A percentile compares a stretch with the other conserved stretches of the same genome.
phyloP scores from a whole-genome alignment of 2,329 filamentous ascomycete species.

The Phoma herbarum region DNA sequence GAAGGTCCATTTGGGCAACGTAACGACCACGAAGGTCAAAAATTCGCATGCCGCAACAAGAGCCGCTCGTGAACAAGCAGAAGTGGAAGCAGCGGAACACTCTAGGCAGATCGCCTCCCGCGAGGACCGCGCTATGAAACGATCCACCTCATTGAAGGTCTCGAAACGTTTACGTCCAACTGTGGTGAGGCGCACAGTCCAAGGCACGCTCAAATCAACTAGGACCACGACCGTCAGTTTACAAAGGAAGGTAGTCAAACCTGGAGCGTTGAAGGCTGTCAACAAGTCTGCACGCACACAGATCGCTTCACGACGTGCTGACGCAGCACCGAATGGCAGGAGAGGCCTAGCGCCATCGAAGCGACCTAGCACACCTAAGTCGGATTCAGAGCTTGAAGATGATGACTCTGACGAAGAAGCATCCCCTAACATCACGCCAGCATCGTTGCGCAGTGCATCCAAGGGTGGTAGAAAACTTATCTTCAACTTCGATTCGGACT shows the following conservation, averaged over 20 bases:
- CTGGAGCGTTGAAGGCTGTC: constrained; percentile 37
- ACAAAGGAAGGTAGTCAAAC: constrained; percentile 32
- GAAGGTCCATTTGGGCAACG: constrained; percentile 30
- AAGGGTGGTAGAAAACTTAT: constrained; percentile 28
- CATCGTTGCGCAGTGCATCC: constrained; percentile 46
- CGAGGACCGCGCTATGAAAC: constrained; percentile 43
- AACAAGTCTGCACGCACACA: constrained; percentile 27
- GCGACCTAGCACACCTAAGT: constrained; percentile 30
- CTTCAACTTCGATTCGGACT: constrained; percentile 19
- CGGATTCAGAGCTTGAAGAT: constrained; percentile 14
- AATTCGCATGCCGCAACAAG: constrained; percentile 33
- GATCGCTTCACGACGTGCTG: constrained; percentile 17
- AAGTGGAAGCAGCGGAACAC: constrained; percentile 38
- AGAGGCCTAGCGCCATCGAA: constrained; percentile 26
- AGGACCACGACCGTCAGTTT: constrained; percentile 37
- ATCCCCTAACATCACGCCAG: constrained; percentile 49
- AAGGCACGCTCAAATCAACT: constrained; percentile 28
- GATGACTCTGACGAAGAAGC: constrained; percentile 32
- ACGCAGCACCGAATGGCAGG: constrained; percentile 20
- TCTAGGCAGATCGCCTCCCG: constrained; percentile 45
- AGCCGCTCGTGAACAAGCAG: constrained; percentile 38
- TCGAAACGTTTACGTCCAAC: constrained; percentile 25
- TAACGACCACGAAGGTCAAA: constrained; percentile 35
- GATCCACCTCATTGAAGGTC: constrained; percentile 27
- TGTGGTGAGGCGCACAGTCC: constrained; percentile 18